A percentile compares a stretch with the other conserved stretches of the same genome.
phyloP scores from a whole-genome alignment of 1,284 basidiomycete genomes.

The Trametes versicolor region DNA sequence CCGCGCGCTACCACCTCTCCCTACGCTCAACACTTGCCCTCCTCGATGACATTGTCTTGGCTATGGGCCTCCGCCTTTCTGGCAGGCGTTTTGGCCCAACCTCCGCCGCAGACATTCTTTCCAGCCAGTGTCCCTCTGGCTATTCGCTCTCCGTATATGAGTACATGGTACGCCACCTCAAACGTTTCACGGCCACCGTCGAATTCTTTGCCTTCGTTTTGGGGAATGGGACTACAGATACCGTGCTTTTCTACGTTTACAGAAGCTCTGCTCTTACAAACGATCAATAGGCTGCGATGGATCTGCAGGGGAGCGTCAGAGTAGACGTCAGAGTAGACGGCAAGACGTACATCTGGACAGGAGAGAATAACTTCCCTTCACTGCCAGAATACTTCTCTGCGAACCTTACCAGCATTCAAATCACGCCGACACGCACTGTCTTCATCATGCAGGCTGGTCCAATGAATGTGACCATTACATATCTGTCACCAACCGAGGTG shows the following conservation, averaged over 20 bases:
- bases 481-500: constrained; percentile 37
- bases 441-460: constrained; percentile 34
- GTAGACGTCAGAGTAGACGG: constrained; percentile 36
- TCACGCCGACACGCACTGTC: constrained; percentile 32
- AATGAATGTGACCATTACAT: constrained; percentile 37
- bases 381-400: constrained; percentile 6
- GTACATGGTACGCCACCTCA: constrained; percentile 16
- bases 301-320: constrained; percentile 10
- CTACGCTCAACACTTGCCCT: too few relatives aligned
- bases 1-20: too few relatives aligned
- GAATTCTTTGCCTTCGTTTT: neutral
- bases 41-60: too few relatives aligned
- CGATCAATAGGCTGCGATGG: too few relatives aligned
- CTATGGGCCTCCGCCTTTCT: neutral
- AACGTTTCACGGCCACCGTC: neutral
- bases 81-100: neutral
- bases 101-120: constrained; percentile 11
- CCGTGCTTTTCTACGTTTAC: neutral
- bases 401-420: constrained; percentile 27
- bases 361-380: constrained; percentile 4
- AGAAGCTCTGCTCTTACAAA: neutral
- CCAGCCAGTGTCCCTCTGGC: constrained; percentile 18
- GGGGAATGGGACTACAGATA: neutral
- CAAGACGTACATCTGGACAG: constrained; percentile 34
- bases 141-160: too few relatives aligned